Evolutionary conservation across 2,329 filamentous ascomycete genomes (phyloP), one percentile per base, ranked within the genome.

Genomic region (Sarocladium strictum): DNA sequence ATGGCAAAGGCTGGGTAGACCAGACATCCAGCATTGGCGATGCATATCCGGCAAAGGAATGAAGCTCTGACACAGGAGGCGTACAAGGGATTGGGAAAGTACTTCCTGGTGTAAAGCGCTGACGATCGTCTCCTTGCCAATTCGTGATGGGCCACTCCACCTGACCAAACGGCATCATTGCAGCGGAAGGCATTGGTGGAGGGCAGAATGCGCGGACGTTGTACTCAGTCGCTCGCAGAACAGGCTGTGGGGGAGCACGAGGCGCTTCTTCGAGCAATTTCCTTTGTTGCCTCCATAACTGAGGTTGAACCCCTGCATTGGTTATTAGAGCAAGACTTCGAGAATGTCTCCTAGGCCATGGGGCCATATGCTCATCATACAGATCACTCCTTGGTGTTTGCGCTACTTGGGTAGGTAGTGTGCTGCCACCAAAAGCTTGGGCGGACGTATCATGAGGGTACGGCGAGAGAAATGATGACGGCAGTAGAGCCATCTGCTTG

Each of bases 401-500:
- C 15, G 6, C 47, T 10, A 11, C 5, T 3, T 35, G 10, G 3
- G n/a, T 3, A 17, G 29, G n/a, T 11, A n/a, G n/a, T 17, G 29
- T 11, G 27, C 9, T 32, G 15, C 11, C 4, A 29, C 9, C 7
- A 26, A 21, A 15, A 33, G 26, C 35, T 11, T 32, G 51, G 53
- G 58, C 53, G 55, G 61, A 60, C 26, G 57, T 54, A 11, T 57
- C 62, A 23, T 60, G 53, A 21, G 58, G 58, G 19, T 58, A 58
- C n/a, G 64, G 61, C 14, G 80, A 78, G 2, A 89, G 85, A 26
- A 96, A 3, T 9, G 27, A 51, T n/a, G 75, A 19, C 94, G 77
- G 17, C 10, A 15, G 3, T 15, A 33, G 26, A 11, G 47, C 27
- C 66, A 96, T 83, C 66, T 96, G 91, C 71, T 97, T 97, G 47